Conservation (phyloP, 2,329 filamentous ascomycete genomes). For the Scedosporium aurantiacum region DNA sequence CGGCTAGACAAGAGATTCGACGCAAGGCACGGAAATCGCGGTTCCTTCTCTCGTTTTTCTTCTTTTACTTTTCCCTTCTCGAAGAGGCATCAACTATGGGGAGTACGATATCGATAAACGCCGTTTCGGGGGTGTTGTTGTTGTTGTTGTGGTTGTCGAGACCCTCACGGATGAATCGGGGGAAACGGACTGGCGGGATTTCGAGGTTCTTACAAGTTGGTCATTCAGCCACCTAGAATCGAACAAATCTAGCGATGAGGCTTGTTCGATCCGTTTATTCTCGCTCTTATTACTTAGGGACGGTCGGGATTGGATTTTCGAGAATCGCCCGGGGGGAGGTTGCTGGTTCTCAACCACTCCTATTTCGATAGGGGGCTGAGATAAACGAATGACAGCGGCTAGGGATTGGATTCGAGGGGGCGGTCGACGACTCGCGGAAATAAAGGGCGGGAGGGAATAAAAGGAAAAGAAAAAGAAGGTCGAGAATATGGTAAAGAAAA, state of each 20-base stretch:
- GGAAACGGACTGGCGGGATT: neutral
- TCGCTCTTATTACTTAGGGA: neutral
- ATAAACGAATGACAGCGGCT: neutral
- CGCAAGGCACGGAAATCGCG: neutral
- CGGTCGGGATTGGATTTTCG: neutral
- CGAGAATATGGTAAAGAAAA: neutral
- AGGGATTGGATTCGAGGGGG: neutral
- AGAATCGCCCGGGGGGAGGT: neutral
- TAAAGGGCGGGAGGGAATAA: neutral
- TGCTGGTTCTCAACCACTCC: neutral
- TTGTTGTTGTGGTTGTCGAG: neutral
- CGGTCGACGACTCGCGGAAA: neutral
- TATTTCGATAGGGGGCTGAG: neutral
- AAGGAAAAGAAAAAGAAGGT: constrained; percentile 4
- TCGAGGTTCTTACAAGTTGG: no score
- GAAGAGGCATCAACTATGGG: neutral
- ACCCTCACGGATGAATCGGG: neutral
- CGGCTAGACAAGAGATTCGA: neutral
- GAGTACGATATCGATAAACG: neutral
- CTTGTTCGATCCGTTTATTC: neutral
- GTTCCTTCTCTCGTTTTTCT: neutral
- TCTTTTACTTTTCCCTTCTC: neutral
- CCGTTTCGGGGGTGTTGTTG: neutral
- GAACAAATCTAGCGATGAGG: no score
- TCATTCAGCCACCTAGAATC: no score